phyloP scores from a whole-genome alignment of 2,329 filamentous ascomycete species.

The Hypoxylon sp. region DNA sequence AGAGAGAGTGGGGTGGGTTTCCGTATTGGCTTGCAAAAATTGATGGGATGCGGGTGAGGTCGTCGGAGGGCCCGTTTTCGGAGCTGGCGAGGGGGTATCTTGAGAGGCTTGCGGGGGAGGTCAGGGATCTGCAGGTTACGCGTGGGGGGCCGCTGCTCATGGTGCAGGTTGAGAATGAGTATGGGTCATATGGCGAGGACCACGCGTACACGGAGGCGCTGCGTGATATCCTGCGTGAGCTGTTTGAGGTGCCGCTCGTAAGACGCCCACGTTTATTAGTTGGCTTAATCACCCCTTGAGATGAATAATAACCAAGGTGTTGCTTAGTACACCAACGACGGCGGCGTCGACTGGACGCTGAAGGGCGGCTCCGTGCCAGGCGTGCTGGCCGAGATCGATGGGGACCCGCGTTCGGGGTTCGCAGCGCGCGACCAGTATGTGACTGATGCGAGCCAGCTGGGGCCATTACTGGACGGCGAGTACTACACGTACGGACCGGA shows the following conservation, averaged over 20 bases:
- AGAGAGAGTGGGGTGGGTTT: conserved; percentile 59
- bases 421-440: conserved; percentile 53
- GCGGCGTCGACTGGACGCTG: conserved; percentile 53
- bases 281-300: too few species aligned
- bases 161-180: conserved; percentile 61
- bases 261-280: too few species aligned
- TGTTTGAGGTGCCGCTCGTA: conserved; percentile 55
- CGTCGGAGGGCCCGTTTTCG: conserved; percentile 52
- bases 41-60: conserved; percentile 51
- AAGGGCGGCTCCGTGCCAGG: conserved; percentile 53
- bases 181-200: conserved; percentile 57
- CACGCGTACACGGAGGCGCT: conserved; percentile 53
- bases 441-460: conserved; percentile 52
- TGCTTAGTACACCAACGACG: conserved; percentile 62
- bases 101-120: conserved; percentile 48
- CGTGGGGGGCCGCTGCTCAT: conserved; percentile 57
- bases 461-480: conserved; percentile 57
- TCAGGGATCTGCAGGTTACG: conserved; percentile 49
- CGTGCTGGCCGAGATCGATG: conserved; percentile 57
- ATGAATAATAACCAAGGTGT: too few species aligned
- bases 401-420: conserved; percentile 52
- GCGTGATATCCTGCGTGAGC: conserved; percentile 51
- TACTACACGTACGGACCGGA: conserved; percentile 57
- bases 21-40: conserved; percentile 55
- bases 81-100: conserved; percentile 50